Evolutionary conservation across 2,329 filamentous ascomycete genomes (phyloP).

Genomic region (Neonectria hederae): DNA sequence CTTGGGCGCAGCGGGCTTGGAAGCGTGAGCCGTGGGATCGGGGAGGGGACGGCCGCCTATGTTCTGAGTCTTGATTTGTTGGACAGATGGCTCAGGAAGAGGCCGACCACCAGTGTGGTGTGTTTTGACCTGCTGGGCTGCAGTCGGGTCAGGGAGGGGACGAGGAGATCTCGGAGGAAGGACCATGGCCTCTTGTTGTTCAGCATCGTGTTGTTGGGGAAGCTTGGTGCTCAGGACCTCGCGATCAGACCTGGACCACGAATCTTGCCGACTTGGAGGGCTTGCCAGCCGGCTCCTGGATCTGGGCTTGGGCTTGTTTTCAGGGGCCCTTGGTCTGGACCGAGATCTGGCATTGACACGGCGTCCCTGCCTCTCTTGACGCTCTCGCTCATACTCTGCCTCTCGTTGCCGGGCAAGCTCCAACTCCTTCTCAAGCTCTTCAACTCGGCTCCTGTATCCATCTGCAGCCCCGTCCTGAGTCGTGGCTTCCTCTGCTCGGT

Average conservation of each 20-base stretch:
- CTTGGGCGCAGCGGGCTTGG: constrained; percentile 32
- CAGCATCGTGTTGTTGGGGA: constrained; percentile 51
- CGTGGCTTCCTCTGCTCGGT: constrained; percentile 72
- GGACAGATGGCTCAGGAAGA: constrained; percentile 58
- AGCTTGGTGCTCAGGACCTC: constrained; percentile 68
- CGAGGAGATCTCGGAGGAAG: constrained; percentile 48
- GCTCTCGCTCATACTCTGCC: constrained; percentile 68
- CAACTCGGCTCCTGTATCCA: constrained; percentile 73
- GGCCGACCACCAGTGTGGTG: constrained; percentile 58
- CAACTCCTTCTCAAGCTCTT: constrained; percentile 80
- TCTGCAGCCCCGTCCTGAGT: constrained; percentile 44
- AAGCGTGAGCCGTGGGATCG: constrained; percentile 30
- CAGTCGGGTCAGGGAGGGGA: constrained; percentile 54
- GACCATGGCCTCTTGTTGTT: constrained; percentile 38
- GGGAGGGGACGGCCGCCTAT: constrained; percentile 34
- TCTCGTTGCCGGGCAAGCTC: constrained; percentile 71
- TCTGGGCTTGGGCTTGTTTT: constrained; percentile 33
- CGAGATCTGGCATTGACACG: constrained; percentile 37
- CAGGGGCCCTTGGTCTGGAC: constrained; percentile 20
- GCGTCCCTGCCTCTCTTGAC: constrained; percentile 56
- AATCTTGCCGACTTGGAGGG: constrained; percentile 61
- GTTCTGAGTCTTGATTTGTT: constrained; percentile 23
- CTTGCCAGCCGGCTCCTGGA: constrained; percentile 54
- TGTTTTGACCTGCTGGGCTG: constrained; percentile 44
- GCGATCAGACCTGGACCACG: constrained; percentile 72